Base-by-base conservation (phyloP, 768 basidiomycete species). In the Psilocybe subaeruginosa region DNA sequence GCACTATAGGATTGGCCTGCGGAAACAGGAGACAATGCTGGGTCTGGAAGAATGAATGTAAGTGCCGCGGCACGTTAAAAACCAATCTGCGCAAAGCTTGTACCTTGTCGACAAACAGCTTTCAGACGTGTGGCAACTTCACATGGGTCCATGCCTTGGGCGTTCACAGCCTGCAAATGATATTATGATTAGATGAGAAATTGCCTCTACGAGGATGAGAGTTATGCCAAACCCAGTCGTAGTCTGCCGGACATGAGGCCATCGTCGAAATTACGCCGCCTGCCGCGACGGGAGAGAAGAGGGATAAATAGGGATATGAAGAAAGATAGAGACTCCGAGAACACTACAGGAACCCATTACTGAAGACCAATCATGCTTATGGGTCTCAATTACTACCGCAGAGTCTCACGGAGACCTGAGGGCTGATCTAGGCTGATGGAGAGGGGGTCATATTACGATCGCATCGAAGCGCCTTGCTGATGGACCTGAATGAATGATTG, bases 1-100 rank as follows among this genome's bases (percentile, higher is more conserved):
- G 39, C 33, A 8, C 17, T 14, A 45, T 61, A 64, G 74, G 77
- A 19, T 46, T 54, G 12, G 49, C 58, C 65, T 54, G n/a, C 14
- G n/a, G 30, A 17, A 49, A 58, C 51, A 35, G 56, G 39, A 33
- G 31, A 14, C 30, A 63, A 30, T 29, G 50, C 27, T n/a, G 51
- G 23, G 19, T 37, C 58, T 65, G 5, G 33, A 8, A 19, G n/a
- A 30, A 43, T 35, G n/a, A 39, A 19, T 11, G 43, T 27, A 11
- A 43, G 54, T 39, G 27, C 16, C 17, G 51, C 8, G n/a, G 49
- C 27, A 56, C 8, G 19, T 11, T 30, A 58, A 43, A 16, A 45
- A 33, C 6, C 27, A 17, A 23, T 41, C 31, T 63, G 59, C 45
- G 51, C 11, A 29, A 14, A 23, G 19, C 17, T 46, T 48, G 29